Evolutionary conservation across 176 grass and related monocot genomes (phyloP).

Genomic region (Thalia dealbata): DNA sequence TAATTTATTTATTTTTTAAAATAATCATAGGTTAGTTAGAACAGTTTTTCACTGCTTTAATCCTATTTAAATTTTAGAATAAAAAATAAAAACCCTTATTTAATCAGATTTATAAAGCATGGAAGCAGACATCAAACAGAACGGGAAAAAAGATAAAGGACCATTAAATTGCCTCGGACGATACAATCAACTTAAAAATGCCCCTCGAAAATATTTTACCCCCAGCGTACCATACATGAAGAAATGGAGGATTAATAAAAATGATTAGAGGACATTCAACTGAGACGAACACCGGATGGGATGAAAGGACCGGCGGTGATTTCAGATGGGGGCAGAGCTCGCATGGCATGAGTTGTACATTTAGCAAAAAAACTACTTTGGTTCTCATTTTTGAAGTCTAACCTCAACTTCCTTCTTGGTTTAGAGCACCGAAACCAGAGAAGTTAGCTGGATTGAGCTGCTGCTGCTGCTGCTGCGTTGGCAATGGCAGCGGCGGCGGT

Average conservation of each 20-base stretch:
- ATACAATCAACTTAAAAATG: too few species aligned
- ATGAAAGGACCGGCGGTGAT: not conserved
- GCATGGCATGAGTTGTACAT: not conserved
- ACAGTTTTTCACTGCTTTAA: too few species aligned
- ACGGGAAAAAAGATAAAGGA: too few species aligned
- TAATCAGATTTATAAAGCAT: too few species aligned
- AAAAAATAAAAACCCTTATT: too few species aligned
- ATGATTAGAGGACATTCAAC: not conserved
- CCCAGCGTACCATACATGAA: not conserved
- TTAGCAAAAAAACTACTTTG: not conserved
- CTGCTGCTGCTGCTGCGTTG: constrained; percentile 4
- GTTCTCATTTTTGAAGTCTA: not conserved
- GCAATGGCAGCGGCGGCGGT: constrained; percentile 3
- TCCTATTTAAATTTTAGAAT: too few species aligned
- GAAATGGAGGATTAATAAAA: not conserved
- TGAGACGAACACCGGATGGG: not conserved
- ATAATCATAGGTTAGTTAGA: too few species aligned
- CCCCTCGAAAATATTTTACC: not conserved
- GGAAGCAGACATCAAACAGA: too few species aligned
- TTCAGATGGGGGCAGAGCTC: not conserved
- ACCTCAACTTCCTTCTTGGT: not conserved
- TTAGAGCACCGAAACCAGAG: not conserved
- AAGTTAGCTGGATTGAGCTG: constrained; percentile 4
- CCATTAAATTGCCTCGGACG: too few species aligned
- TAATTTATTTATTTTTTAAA: too few species aligned